These are phyloP conservation scores for Ophiosphaerella korrae DNA, from an alignment of 2,329 filamentous ascomycete species.

Conservation along the genomic window DNA sequence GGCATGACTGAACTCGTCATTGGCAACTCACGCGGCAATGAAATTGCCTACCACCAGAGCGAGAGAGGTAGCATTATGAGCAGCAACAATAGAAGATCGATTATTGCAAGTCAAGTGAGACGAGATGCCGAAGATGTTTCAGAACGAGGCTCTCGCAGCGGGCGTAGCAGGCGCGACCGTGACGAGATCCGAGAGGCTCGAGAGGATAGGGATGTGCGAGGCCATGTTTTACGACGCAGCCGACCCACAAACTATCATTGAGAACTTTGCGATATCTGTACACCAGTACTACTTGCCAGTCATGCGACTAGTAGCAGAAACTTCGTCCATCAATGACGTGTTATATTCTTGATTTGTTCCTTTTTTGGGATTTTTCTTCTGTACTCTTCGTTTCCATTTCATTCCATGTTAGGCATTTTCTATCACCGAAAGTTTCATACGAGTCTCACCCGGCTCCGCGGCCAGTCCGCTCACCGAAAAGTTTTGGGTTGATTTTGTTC, in stretches of 20 bases:
- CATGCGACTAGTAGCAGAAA: not conserved
- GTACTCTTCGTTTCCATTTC: constrained; percentile 4
- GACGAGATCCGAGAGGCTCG: constrained; percentile 14
- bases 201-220: constrained; percentile 24
- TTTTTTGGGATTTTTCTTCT: constrained; percentile 2
- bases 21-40: constrained; percentile 28
- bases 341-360: constrained; percentile 9
- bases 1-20: constrained; percentile 47
- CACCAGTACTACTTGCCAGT: not conserved
- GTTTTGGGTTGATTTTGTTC: constrained; percentile 19
- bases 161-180: constrained; percentile 31
- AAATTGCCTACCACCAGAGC: constrained; percentile 31
- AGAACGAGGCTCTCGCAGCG: constrained; percentile 33
- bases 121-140: constrained; percentile 39
- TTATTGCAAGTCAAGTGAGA: constrained; percentile 22
- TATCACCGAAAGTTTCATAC: constrained; percentile 25
- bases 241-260: constrained; percentile 24
- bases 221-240: constrained; percentile 28
- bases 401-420: constrained; percentile 8
- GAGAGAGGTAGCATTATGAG: constrained; percentile 33
- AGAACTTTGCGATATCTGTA: constrained; percentile 3
- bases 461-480: constrained; percentile 17
- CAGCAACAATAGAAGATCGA: constrained; percentile 22
- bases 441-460: constrained; percentile 7
- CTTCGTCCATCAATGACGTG: constrained; percentile 8